phyloP scores from a whole-genome alignment of 1,284 basidiomycete genomes.

The Kwoniella shivajii region DNA sequence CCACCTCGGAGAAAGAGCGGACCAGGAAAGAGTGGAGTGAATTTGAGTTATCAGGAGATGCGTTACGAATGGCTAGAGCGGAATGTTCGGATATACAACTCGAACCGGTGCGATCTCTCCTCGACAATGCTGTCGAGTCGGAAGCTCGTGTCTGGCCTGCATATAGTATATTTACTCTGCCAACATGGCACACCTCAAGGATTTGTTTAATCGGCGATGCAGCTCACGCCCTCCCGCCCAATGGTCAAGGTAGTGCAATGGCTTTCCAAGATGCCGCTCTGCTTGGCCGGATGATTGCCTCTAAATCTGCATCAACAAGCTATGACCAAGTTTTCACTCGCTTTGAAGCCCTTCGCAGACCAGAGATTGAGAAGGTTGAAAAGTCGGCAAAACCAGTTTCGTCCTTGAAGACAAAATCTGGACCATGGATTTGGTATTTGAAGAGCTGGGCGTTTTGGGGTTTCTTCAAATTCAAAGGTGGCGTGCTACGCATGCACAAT shows the following conservation, averaged over 20 bases:
- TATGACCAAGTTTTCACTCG: constrained; percentile 17
- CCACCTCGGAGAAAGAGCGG: constrained; percentile 11
- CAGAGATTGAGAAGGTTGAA: constrained; percentile 18
- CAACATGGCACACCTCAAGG: constrained; percentile 21
- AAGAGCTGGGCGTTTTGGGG: constrained; percentile 29
- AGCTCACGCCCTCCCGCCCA: constrained; percentile 28
- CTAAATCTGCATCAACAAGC: not conserved
- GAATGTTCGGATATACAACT: constrained; percentile 16
- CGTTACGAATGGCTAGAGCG: constrained; percentile 11
- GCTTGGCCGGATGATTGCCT: constrained; percentile 18
- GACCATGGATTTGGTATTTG: constrained; percentile 27
- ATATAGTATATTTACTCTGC: constrained; percentile 22
- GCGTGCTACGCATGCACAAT: constrained; percentile 11
- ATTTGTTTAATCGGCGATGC: constrained; percentile 28
- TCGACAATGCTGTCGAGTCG: constrained; percentile 18
- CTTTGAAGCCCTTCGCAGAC: constrained; percentile 24
- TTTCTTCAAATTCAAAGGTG: constrained; percentile 31
- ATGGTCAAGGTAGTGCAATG: constrained; percentile 28
- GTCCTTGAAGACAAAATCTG: constrained; percentile 10
- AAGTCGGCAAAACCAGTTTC: not conserved
- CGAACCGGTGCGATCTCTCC: constrained; percentile 21
- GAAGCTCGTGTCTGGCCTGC: constrained; percentile 25
- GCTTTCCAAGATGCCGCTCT: constrained; percentile 37
- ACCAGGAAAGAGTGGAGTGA: constrained; percentile 26
- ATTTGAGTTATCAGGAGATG: constrained; percentile 27